These are phyloP conservation scores for Polygonum maritimum DNA, from an alignment of 148 eudicot genomes.

Conservation along the genomic window DNA sequence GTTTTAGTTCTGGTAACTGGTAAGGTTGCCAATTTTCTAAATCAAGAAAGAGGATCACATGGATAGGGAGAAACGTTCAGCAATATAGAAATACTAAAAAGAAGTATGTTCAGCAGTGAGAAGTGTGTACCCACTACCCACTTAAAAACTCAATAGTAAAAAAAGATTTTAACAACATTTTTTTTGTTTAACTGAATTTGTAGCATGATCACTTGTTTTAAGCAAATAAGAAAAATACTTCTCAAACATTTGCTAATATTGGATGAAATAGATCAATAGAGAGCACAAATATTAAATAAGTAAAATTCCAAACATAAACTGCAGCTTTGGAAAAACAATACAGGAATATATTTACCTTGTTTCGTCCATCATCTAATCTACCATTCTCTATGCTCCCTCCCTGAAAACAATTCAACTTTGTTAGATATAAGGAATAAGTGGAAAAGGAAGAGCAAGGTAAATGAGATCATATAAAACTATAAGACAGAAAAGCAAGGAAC, in stretches of 20 bases:
- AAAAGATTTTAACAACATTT: background rate
- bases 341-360: background rate
- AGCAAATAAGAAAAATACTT: background rate
- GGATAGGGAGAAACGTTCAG: background rate
- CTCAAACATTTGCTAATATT: background rate
- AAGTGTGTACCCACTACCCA: background rate
- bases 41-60: background rate
- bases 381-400: background rate
- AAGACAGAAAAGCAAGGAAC: background rate
- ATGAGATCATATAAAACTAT: background rate
- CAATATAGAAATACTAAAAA: background rate
- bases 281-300: background rate
- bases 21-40: background rate
- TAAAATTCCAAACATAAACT: background rate
- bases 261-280: background rate
- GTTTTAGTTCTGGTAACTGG: background rate
- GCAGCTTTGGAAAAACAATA: background rate
- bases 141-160: background rate
- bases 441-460: background rate
- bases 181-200: background rate
- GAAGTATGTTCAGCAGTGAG: background rate
- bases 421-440: background rate
- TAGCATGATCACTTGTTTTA: background rate
- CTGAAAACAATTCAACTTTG: background rate
- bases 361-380: background rate